Evolutionary conservation across 129 eudicot genomes (phyloP).

Genomic region (Chrysanthemum lavandulifolium): DNA sequence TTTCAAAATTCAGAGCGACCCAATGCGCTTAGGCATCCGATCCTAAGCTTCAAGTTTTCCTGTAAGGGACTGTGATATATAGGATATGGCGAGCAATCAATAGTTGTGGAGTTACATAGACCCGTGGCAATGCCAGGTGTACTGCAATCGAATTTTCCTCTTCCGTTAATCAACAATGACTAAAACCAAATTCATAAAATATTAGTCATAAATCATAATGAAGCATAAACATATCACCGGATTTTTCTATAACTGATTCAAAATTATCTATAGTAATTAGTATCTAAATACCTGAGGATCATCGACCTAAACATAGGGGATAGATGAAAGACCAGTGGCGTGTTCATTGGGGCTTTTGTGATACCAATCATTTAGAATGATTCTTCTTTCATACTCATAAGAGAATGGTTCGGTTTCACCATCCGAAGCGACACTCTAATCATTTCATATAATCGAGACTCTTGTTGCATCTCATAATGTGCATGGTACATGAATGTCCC

Average conservation of each 20-base stretch:
- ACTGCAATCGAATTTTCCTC: conserved; percentile 63
- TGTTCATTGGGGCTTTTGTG: conserved; percentile 76
- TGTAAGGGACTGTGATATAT: too few species aligned
- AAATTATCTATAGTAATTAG: neutral
- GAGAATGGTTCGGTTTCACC: conserved; percentile 64
- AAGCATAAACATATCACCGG: neutral
- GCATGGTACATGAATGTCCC: conserved; percentile 93
- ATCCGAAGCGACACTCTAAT: conserved; percentile 46
- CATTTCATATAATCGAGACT: conserved; percentile 69
- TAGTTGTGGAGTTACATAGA: conserved; percentile 52
- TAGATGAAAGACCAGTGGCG: conserved; percentile 63
- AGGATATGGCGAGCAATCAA: conserved; percentile 66
- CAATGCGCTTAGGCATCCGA: conserved; percentile 75
- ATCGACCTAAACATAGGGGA: conserved; percentile 75
- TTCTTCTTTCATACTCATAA: conserved; percentile 65
- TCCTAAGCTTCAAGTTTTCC: conserved; percentile 78
- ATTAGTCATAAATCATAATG: neutral
- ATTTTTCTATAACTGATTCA: neutral
- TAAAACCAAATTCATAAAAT: conserved; percentile 25
- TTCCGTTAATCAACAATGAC: conserved; percentile 84
- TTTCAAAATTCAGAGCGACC: conserved; percentile 79
- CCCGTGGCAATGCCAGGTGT: conserved; percentile 28
- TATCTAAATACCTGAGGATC: conserved; percentile 70
- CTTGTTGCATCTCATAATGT: conserved; percentile 90
- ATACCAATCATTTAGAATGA: conserved; percentile 83